phyloP scores from a whole-genome alignment of 1,139 yeast species.

The Kluyveromyces sp. region DNA sequence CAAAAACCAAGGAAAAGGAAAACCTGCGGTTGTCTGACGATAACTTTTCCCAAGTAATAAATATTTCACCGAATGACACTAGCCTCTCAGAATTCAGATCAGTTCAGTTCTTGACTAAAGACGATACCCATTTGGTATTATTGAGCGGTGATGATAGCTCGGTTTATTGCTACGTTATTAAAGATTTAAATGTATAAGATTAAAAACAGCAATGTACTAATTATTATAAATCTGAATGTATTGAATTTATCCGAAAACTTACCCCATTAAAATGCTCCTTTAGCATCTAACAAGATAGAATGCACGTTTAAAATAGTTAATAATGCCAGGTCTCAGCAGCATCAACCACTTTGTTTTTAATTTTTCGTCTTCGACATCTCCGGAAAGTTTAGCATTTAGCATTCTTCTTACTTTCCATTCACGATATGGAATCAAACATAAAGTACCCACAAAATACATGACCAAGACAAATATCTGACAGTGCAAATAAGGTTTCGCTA shows the following conservation, averaged over 20 bases:
- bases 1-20: not conserved
- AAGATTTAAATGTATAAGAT: not conserved
- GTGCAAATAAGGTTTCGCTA: slow-evolving; percentile 34
- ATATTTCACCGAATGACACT: not conserved
- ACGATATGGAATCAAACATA: slow-evolving; percentile 7
- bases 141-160: not conserved
- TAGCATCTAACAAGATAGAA: slow-evolving; percentile 4
- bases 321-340: slow-evolving; percentile 1
- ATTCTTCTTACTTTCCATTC: slow-evolving; percentile 8
- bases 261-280: not conserved
- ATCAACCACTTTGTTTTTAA: not conserved
- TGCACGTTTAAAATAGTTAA: slow-evolving; percentile 6
- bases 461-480: slow-evolving; percentile 17
- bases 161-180: not conserved
- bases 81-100: not conserved
- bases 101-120: not conserved
- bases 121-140: not conserved
- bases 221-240: not conserved
- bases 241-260: not conserved
- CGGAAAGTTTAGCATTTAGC: slow-evolving; percentile 2
- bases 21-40: not conserved
- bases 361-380: not conserved
- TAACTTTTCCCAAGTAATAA: not conserved
- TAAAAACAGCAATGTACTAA: not conserved
- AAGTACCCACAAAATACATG: slow-evolving; percentile 7